Percentiles rank a stretch among this genome's conserved stretches.
Conservation (phyloP, 768 basidiomycete species). For the Pleurotus djamor region DNA sequence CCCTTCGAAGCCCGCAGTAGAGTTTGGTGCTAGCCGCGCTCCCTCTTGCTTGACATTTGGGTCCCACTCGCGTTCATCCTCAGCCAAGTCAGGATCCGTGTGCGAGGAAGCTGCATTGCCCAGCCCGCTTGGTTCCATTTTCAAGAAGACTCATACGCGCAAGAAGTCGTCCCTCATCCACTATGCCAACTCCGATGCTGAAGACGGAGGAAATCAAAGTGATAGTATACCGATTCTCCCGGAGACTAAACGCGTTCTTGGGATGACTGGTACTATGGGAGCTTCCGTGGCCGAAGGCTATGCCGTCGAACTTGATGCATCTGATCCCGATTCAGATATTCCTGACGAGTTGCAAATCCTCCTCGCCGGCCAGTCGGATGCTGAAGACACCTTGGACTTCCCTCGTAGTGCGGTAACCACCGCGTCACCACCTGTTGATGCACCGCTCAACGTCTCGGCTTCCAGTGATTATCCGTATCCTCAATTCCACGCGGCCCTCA, state of each 20-base stretch:
- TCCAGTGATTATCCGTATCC: neutral
- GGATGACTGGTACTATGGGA: conserved; percentile 69
- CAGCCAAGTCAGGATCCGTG: conserved; percentile 14
- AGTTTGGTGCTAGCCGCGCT: conserved; percentile 22
- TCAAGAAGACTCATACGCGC: conserved; percentile 27
- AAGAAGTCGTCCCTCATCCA: conserved; percentile 21
- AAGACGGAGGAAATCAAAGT: conserved; percentile 10
- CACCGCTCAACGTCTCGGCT: conserved; percentile 26
- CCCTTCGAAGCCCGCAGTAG: conserved; percentile 18
- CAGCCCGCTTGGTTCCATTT: conserved; percentile 27
- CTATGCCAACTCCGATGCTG: conserved; percentile 2
- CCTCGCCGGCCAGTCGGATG: conserved; percentile 36
- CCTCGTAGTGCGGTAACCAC: conserved; percentile 33
- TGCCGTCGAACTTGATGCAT: conserved; percentile 43
- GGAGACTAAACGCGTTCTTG: conserved; percentile 54
- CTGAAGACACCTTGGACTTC: conserved; percentile 45
- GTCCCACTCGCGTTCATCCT: conserved; percentile 19
- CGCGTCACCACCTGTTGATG: conserved; percentile 11
- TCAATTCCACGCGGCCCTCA: conserved; percentile 37
- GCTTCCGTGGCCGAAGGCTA: conserved; percentile 48
- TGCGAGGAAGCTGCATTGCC: conserved; percentile 13
- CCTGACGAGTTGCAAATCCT: conserved; percentile 74
- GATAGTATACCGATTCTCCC: conserved; percentile 37
- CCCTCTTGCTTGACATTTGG: conserved; percentile 39
- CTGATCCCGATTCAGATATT: conserved; percentile 78